Evolutionary conservation across 2,329 filamentous ascomycete species (phyloP).

Genomic region (Aspergillus clavatus): DNA sequence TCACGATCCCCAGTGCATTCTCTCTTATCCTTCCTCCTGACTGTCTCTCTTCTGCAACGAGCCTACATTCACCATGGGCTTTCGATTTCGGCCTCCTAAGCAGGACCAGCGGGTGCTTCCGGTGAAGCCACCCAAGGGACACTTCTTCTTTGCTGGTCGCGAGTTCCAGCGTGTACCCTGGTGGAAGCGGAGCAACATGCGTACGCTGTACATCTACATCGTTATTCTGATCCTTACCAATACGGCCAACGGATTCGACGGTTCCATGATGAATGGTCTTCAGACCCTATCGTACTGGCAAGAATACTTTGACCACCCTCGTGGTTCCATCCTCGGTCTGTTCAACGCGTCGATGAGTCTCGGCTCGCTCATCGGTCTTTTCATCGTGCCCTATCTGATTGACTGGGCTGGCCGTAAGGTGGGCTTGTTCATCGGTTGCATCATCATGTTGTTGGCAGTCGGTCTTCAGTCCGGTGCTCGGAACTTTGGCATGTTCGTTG

Average conservation of each 20-base stretch:
- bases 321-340: constrained; percentile 17
- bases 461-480: constrained; percentile 22
- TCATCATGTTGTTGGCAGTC: constrained; percentile 20
- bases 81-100: constrained; percentile 11
- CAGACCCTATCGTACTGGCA: constrained; percentile 24
- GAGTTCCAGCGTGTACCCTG: constrained; percentile 25
- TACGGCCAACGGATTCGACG: constrained; percentile 36
- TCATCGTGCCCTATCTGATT: constrained; percentile 16
- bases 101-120: constrained; percentile 8
- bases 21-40: no score
- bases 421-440: constrained; percentile 9
- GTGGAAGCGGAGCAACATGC: constrained; percentile 26
- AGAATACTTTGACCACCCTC: constrained; percentile 21
- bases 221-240: constrained; percentile 27
- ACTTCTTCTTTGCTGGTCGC: constrained; percentile 24
- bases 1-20: no score
- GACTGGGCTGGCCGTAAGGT: constrained; percentile 17
- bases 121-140: constrained; percentile 17
- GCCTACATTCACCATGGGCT: constrained; percentile 9
- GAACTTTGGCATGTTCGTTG: constrained; percentile 25
- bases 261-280: constrained; percentile 26
- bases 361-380: constrained; percentile 16
- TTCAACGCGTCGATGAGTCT: constrained; percentile 18
- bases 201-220: constrained; percentile 28
- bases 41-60: not conserved